Percentiles rank a stretch among this genome's conserved stretches.
These are phyloP conservation scores for Amyloporia xantha DNA, from an alignment of 768 basidiomycete genomes.

Conservation along the genomic window DNA sequence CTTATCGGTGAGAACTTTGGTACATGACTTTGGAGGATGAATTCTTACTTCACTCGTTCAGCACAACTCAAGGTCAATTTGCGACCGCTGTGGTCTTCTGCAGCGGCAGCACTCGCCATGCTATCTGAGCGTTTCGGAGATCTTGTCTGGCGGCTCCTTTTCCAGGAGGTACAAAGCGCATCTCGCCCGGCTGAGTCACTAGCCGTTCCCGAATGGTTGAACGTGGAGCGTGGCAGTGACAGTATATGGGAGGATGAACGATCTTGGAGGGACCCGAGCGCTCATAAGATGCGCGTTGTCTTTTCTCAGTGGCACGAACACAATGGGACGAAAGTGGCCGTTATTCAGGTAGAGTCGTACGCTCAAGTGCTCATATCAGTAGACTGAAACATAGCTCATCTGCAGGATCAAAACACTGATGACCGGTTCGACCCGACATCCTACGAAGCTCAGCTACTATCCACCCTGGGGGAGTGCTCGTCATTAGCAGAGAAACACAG, in stretches of 20 bases:
- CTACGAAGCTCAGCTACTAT: constrained; percentile 79
- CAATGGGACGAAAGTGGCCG: constrained; percentile 23
- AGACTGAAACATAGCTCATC: background rate
- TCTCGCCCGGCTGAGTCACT: constrained; percentile 7
- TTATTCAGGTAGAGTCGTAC: constrained; percentile 27
- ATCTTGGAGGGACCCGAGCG: constrained; percentile 71
- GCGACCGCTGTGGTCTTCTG: constrained; percentile 83
- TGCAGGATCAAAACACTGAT: constrained; percentile 32
- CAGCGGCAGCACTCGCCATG: constrained; percentile 56
- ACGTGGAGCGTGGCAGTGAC: constrained; percentile 18
- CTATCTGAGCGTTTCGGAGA: constrained; percentile 55
- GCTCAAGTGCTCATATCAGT: background rate
- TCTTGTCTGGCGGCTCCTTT: constrained; percentile 64
- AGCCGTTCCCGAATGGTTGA: constrained; percentile 23
- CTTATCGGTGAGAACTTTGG: constrained; percentile 48
- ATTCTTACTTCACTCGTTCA: constrained; percentile 20
- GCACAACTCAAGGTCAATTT: constrained; percentile 93
- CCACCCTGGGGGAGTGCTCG: constrained; percentile 59
- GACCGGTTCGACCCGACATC: constrained; percentile 67
- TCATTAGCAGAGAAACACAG: constrained; percentile 81
- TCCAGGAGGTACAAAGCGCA: constrained; percentile 47
- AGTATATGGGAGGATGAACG: constrained; percentile 59
- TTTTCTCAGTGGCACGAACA: constrained; percentile 42
- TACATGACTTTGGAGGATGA: background rate
- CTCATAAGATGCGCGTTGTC: constrained; percentile 48